These are phyloP conservation scores for Agaricus blazei DNA, from an alignment of 768 basidiomycete species.

Conservation along the genomic window DNA sequence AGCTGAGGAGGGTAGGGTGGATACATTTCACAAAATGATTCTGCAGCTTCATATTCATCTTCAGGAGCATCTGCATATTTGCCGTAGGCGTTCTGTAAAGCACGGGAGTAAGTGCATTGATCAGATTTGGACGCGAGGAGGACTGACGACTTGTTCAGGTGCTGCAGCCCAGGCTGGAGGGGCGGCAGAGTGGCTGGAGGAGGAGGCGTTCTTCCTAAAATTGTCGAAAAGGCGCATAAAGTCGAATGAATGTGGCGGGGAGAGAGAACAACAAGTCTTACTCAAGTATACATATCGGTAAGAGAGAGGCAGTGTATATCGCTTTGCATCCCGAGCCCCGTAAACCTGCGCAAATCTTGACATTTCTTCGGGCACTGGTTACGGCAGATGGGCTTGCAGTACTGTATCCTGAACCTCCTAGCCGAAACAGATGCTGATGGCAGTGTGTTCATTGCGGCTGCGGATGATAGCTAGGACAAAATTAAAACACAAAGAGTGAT, in stretches of 20 bases:
- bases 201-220: not conserved
- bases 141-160: conserved; percentile 40
- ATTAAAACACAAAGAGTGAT: conserved; percentile 69
- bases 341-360: conserved; percentile 81
- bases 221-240: conserved; percentile 10
- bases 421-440: conserved; percentile 63
- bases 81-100: conserved; percentile 36
- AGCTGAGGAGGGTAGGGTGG: conserved; percentile 37
- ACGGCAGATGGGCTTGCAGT: conserved; percentile 92
- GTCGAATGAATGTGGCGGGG: not conserved
- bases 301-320: conserved; percentile 6
- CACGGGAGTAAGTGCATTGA: not conserved
- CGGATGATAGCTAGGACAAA: conserved; percentile 91
- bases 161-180: conserved; percentile 61
- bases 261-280: not conserved
- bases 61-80: conserved; percentile 51
- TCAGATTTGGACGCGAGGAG: not conserved
- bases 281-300: no score
- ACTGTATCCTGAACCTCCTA: conserved; percentile 94
- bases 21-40: conserved; percentile 41
- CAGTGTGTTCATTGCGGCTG: not conserved
- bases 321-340: not conserved
- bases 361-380: conserved; percentile 70
- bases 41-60: conserved; percentile 48
- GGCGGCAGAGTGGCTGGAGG: not conserved